Conservation (phyloP, 2,329 filamentous ascomycete species). For the Microascus cirrosus region DNA sequence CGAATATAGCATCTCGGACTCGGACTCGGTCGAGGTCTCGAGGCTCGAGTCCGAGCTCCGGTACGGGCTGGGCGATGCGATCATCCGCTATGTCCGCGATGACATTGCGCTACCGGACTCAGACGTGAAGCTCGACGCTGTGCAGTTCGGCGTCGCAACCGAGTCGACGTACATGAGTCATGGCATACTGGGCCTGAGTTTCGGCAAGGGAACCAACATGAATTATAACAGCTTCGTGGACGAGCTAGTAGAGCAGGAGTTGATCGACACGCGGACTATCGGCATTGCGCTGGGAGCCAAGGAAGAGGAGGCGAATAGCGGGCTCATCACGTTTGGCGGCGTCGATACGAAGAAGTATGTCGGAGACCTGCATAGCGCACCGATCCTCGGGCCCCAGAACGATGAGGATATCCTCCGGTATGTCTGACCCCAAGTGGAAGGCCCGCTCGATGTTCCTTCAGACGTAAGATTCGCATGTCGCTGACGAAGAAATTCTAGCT, state of each 20-base stretch:
- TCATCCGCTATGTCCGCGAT: constrained; percentile 17
- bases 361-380: constrained; percentile 19
- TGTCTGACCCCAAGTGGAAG: neutral
- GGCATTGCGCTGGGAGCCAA: constrained; percentile 20
- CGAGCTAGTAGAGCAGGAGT: constrained; percentile 14
- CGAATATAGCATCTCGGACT: constrained; percentile 10
- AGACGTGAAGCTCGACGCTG: constrained; percentile 13
- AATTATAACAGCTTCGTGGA: constrained; percentile 18
- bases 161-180: constrained; percentile 15
- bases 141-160: constrained; percentile 18
- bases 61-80: constrained; percentile 18
- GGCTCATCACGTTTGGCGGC: constrained; percentile 29
- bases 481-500: constrained; percentile 14
- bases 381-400: constrained; percentile 16
- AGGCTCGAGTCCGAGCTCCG: constrained; percentile 10
- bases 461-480: neutral
- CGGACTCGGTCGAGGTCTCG: constrained; percentile 11
- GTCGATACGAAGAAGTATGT: constrained; percentile 32
- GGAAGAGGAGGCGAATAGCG: constrained; percentile 13
- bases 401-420: constrained; percentile 13
- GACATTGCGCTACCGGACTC: constrained; percentile 14
- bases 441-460: neutral
- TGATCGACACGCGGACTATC: constrained; percentile 17
- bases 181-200: constrained; percentile 20
- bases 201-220: constrained; percentile 15